Evolutionary conservation across 176 grass and related monocot genomes (phyloP).

Genomic region (Oryza rufipogon): DNA sequence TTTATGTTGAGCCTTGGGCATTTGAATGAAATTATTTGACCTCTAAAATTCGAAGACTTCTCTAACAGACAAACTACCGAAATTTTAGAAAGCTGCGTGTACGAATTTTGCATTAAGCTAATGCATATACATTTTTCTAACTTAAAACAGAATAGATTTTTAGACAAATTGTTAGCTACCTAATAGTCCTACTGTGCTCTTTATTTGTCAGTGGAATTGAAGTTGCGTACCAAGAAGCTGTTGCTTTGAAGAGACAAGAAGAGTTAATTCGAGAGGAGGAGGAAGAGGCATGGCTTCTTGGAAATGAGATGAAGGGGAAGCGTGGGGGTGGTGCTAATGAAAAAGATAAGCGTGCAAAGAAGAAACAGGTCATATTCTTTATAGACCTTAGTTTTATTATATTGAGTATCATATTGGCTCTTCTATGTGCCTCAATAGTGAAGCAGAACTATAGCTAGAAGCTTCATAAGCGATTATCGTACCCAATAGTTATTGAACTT

Average conservation of each 20-base stretch:
- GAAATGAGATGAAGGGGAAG: constrained; percentile 76
- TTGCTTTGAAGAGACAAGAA: constrained; percentile 96
- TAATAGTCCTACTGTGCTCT: constrained; percentile 30
- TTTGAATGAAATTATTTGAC: neutral
- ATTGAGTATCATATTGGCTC: constrained; percentile 21
- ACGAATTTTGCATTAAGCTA: neutral
- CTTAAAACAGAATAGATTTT: constrained; percentile 19
- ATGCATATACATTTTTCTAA: neutral
- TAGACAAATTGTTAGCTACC: constrained; percentile 12
- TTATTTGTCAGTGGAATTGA: constrained; percentile 83
- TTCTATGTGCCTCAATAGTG: constrained; percentile 8
- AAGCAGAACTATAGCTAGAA: neutral
- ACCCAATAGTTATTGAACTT: constrained; percentile 8
- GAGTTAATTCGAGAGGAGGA: constrained; percentile 98
- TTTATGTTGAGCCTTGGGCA: constrained; percentile 18
- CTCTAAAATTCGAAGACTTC: constrained; percentile 12
- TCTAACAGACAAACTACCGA: neutral
- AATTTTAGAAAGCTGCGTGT: neutral
- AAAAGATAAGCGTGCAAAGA: constrained; percentile 90
- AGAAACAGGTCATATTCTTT: constrained; percentile 75
- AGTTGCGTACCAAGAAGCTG: constrained; percentile 85
- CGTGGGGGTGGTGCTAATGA: constrained; percentile 50
- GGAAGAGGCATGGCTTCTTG: constrained; percentile 74
- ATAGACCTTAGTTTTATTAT: constrained; percentile 22
- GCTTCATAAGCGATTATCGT: neutral